Base-by-base conservation (phyloP, 495 filamentous ascomycete species). In the Aspergillus ostianus region DNA sequence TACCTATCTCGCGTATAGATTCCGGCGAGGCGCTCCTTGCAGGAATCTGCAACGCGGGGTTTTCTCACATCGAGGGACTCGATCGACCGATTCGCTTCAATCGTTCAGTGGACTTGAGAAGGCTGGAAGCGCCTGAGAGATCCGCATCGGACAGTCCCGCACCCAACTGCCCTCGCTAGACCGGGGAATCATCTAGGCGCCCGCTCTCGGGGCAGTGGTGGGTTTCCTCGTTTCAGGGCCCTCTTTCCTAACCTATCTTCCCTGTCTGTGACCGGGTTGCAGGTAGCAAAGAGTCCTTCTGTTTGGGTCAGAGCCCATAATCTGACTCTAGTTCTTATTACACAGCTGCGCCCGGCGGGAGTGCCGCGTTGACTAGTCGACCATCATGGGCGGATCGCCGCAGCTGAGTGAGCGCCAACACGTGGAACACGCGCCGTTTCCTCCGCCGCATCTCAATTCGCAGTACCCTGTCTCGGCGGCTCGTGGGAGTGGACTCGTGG, bases 391-490 rank as follows among this genome's bases (percentile, higher is more conserved):
- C 29, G 54, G 56, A 51, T 65, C 63, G 58, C 56, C 61, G 53
- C 60, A 49, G 10, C 20, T 61, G 27, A 59, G 64, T 53, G 51
- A 56, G 44, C 53, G 54, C 10, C 66, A 66, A 52, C 63, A 62
- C 32, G 63, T 63, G 57, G 68, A 70, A 46, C 61, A 49, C 3
- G 53, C 64, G 15, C 57, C 67, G 18, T 57, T 61, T 44, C 54
- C 67, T 30, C 66, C 68, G n/a, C 58, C 68, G 59, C 70, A 59
- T 27, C 60, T 70, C 32, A 61, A 72, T 56, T 58, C 65, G 45
- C 59, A 61, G 54, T 60, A 65, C 53, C 51, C 44, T 47, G 62
- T 45, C 57, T 58, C 63, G 1, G 47, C n/a, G 29, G n/a, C 27
- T 51, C 54, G 9, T 47, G 55, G 44, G 27, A 51, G 26, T 48